phyloP scores from a whole-genome alignment of 2,329 filamentous ascomycete species.

The Pseudocercospora eumusae region DNA sequence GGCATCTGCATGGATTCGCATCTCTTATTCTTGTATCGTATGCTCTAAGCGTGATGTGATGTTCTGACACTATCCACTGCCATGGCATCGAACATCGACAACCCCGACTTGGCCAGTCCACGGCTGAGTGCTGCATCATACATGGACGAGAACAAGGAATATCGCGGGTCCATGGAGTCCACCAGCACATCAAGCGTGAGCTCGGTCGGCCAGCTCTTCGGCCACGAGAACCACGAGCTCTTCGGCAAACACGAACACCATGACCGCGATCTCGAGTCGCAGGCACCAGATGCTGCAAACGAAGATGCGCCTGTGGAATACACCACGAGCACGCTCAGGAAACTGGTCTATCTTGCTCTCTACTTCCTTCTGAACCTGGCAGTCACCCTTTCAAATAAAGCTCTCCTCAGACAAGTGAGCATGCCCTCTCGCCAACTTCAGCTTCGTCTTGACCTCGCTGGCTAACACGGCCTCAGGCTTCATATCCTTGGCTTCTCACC shows the following conservation, averaged over 20 bases:
- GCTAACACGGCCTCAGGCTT: conserved; percentile 47
- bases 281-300: neutral
- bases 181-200: conserved; percentile 12
- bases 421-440: neutral
- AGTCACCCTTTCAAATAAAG: conserved; percentile 62
- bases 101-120: neutral
- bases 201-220: no score
- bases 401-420: conserved; percentile 50
- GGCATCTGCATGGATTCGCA: neutral
- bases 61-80: neutral
- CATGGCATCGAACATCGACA: neutral
- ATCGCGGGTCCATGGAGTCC: conserved; percentile 19
- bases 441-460: neutral
- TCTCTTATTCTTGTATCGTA: no score
- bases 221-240: conserved; percentile 24
- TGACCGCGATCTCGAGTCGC: conserved; percentile 23
- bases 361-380: conserved; percentile 55
- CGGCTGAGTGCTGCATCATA: neutral
- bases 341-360: conserved; percentile 31
- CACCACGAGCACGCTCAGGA: conserved; percentile 30
- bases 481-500: conserved; percentile 63
- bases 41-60: no score
- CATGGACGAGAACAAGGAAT: conserved; percentile 16
- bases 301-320: conserved; percentile 28
- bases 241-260: conserved; percentile 22